A percentile compares a stretch with the other conserved stretches of the same genome.
Evolutionary conservation across 768 basidiomycete species (phyloP).

Genomic region (Boletus subparvulus): DNA sequence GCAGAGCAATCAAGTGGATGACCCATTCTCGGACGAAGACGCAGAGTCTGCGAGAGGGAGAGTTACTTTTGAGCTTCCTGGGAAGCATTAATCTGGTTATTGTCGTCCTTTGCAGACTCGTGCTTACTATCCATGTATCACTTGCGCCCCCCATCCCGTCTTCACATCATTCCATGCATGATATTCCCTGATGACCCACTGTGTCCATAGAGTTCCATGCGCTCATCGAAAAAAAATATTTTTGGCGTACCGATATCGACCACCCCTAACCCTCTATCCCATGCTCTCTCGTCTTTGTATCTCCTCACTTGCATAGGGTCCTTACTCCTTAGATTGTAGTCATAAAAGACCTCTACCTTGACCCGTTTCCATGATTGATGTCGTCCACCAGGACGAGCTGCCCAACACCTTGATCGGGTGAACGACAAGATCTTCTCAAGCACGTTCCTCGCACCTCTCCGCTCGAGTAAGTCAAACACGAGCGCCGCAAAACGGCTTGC

Average conservation of each 20-base stretch:
- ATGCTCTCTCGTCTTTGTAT: slow-evolving; percentile 3
- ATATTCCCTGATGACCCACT: not conserved
- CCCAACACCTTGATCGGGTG: slow-evolving; percentile 2
- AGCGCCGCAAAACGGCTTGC: slow-evolving; percentile 24
- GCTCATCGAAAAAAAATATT: not conserved
- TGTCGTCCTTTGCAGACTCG: not conserved
- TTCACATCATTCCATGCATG: not conserved
- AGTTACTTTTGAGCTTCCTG: slow-evolving; percentile 21
- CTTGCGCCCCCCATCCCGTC: not conserved
- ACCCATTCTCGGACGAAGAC: slow-evolving; percentile 13
- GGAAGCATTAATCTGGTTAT: slow-evolving; percentile 6
- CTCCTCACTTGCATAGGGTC: slow-evolving; percentile 1
- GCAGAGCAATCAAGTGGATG: slow-evolving; percentile 6
- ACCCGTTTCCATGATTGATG: not conserved
- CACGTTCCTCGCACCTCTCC: slow-evolving; percentile 32
- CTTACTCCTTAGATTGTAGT: slow-evolving; percentile 4
- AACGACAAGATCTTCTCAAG: slow-evolving; percentile 30
- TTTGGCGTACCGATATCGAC: not conserved
- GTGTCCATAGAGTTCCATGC: slow-evolving; percentile 4
- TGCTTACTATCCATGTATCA: not conserved
- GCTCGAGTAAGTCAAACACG: slow-evolving; percentile 43
- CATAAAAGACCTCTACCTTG: not conserved
- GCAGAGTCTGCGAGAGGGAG: slow-evolving; percentile 13
- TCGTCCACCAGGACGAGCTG: not conserved
- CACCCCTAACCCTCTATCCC: not conserved